Evolutionary conservation across 2,329 filamentous ascomycete genomes (phyloP).

Genomic region (Sporothrix curviconia): DNA sequence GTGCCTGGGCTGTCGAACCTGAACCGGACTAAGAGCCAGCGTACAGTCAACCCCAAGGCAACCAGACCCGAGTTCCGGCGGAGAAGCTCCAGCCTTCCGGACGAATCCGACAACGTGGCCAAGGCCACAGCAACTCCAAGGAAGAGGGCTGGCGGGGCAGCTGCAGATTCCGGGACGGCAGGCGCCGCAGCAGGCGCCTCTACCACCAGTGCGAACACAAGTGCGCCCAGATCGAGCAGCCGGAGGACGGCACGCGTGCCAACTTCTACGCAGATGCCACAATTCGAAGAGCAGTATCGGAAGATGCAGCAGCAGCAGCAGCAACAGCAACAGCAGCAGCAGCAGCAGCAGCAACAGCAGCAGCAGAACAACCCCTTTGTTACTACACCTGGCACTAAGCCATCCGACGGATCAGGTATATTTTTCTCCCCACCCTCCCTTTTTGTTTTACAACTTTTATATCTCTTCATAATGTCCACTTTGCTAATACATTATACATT

Average conservation of each 20-base stretch:
- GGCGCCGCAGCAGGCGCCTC: neutral
- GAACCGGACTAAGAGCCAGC: constrained; percentile 41
- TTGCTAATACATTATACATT: neutral
- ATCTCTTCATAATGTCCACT: too few relatives aligned
- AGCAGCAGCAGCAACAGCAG: too few relatives aligned
- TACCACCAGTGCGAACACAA: constrained; percentile 2
- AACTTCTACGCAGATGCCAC: constrained; percentile 14
- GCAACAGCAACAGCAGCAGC: constrained; percentile 1
- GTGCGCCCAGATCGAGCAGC: constrained; percentile 1
- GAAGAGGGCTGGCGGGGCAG: neutral
- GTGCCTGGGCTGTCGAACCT: constrained; percentile 26
- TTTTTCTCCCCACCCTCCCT: neutral
- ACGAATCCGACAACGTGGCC: constrained; percentile 24
- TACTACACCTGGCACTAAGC: neutral
- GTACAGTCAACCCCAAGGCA: constrained; percentile 26
- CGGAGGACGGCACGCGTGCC: neutral
- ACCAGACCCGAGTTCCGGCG: constrained; percentile 22
- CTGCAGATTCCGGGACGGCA: neutral
- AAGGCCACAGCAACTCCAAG: constrained; percentile 10
- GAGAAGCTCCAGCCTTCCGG: constrained; percentile 28
- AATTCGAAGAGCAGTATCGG: constrained; percentile 18
- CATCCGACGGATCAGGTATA: neutral
- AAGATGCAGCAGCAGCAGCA: constrained; percentile 8
- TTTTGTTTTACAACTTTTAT: too few relatives aligned
- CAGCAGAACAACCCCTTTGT: constrained; percentile 9